Evolutionary conservation across 441 rosid genomes (phyloP).

Genomic region (Adansonia gregorii): DNA sequence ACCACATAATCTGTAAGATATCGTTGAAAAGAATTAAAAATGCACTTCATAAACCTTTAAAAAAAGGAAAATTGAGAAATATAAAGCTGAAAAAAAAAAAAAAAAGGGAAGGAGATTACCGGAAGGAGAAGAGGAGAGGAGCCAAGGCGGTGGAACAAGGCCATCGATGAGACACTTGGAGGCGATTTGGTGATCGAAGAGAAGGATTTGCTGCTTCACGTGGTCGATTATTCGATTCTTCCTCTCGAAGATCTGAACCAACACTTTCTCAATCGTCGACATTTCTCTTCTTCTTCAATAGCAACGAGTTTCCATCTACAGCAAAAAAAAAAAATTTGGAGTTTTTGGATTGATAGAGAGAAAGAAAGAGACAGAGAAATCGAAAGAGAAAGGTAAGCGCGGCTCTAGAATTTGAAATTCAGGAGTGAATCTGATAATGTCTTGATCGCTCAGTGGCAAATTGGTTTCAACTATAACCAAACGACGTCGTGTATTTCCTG

Average conservation of each 20-base stretch:
- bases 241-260: slow-evolving; percentile 75
- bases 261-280: slow-evolving; percentile 63
- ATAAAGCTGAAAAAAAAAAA: not conserved
- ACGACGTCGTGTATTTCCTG: not conserved
- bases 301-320: slow-evolving; percentile 28
- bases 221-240: slow-evolving; percentile 67
- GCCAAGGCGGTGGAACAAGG: slow-evolving; percentile 74
- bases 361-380: slow-evolving; percentile 26
- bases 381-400: slow-evolving; percentile 29
- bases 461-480: not conserved
- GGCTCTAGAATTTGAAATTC: slow-evolving; percentile 41
- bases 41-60: not conserved
- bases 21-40: not conserved
- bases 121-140: slow-evolving; percentile 45
- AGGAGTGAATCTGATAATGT: slow-evolving; percentile 26
- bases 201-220: slow-evolving; percentile 60
- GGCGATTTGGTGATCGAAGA: slow-evolving; percentile 73
- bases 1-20: not conserved
- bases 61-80: not conserved
- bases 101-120: slow-evolving; percentile 31
- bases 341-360: not conserved
- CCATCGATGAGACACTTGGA: slow-evolving; percentile 72
- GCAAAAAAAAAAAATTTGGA: slow-evolving; percentile 15
- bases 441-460: not conserved
- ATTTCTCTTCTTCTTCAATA: slow-evolving; percentile 22